Evolutionary conservation across 306 rosid species (phyloP), one percentile per base, ranked within the genome.

Genomic region (Corylus avellana): DNA sequence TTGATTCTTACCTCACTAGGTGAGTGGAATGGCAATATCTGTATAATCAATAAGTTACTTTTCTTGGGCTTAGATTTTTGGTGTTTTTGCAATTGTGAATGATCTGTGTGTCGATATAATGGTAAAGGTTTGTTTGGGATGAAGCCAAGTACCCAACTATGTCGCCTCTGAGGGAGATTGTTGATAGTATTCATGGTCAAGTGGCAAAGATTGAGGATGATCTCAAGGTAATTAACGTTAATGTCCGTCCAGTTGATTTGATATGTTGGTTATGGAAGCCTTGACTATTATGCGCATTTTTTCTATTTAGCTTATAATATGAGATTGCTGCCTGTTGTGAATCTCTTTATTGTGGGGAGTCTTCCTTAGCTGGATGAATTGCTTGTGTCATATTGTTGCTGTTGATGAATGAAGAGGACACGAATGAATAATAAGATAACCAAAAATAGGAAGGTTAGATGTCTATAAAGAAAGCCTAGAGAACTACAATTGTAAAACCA

Each of bases 1-100:
- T 95, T 32, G 99, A 95, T 89, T 93, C 99, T 8, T 95, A 93
- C 67, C 91, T 93, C 73, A 95, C 97, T 17, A 91, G 97, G 98
- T 93, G 50, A 37, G 73, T 68, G 44, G 12, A 37, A 75, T 68
- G 35, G 12, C 8, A 62, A 39, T 29, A 3, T 1, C n/a, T 27
- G 9, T 57, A 39, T 53, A 55, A 25, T 75, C 74, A 47, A 50
- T 70, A 68, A 35, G 53, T 10, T 49, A 47, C 29, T 46, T 51
- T 70, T 76, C 27, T 82, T 18, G 70, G 42, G 78, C 70, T 77
- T 18, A 16, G 72, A 50, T 55, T 80, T 76, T 49, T 61, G 72
- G 46, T 54, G 53, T 79, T 17, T 17, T 17, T 12, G n/a, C 29
- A 3, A 46, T 50, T 18, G 37, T 46, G 12, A 22, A 14, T 67